Conservation (phyloP, 1,284 basidiomycete species). For the Coniophora puteana region DNA sequence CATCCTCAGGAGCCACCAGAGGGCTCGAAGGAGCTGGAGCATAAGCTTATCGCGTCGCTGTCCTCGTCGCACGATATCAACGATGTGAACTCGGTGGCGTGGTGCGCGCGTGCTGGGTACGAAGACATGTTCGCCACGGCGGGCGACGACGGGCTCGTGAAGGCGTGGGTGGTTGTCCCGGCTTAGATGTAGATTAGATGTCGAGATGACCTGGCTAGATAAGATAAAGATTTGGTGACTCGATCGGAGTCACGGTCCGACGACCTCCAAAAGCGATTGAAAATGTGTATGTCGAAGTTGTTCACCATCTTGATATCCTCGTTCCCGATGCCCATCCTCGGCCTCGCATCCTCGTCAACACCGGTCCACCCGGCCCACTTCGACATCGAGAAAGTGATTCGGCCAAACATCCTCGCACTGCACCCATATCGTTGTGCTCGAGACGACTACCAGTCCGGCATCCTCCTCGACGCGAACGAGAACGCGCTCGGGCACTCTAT, state of each 20-base stretch:
- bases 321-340: slow-evolving; percentile 41
- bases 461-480: slow-evolving; percentile 98
- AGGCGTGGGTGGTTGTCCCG: slow-evolving; percentile 54
- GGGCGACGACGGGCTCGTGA: slow-evolving; percentile 75
- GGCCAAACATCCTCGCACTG: slow-evolving; percentile 91
- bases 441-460: slow-evolving; percentile 92
- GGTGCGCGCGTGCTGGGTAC: slow-evolving; percentile 65
- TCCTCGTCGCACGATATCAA: slow-evolving; percentile 65
- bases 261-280: too few relatives aligned
- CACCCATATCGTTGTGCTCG: slow-evolving; percentile 95
- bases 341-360: slow-evolving; percentile 35
- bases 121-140: slow-evolving; percentile 70
- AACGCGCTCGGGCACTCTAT: slow-evolving; percentile 91
- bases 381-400: slow-evolving; percentile 78
- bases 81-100: slow-evolving; percentile 77
- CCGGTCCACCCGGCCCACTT: slow-evolving; percentile 73
- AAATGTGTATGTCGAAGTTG: too few relatives aligned
- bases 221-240: too few relatives aligned
- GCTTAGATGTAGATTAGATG: too few relatives aligned
- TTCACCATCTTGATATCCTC: too few relatives aligned
- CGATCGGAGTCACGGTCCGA: too few relatives aligned
- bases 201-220: too few relatives aligned
- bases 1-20: slow-evolving; percentile 24
- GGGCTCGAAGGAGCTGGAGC: slow-evolving; percentile 26
- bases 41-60: slow-evolving; percentile 49